Evolutionary conservation across 73 alveolate genomes (phyloP).

Genomic region (Paramecium primaurelia): DNA sequence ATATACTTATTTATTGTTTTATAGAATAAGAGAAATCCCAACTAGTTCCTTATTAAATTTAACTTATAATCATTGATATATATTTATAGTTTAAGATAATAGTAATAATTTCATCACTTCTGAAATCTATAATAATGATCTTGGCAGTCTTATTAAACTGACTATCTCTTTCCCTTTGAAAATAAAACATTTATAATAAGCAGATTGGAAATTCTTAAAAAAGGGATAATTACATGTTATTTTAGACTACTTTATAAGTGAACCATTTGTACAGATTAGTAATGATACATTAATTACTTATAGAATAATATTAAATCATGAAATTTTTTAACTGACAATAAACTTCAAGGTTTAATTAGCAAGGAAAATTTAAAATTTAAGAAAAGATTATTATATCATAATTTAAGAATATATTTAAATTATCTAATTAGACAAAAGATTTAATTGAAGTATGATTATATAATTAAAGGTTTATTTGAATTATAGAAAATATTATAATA

Average conservation of each 20-base stretch:
- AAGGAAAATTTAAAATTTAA: too few species aligned
- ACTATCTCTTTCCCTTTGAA: background rate
- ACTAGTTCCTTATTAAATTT: constrained; percentile 71
- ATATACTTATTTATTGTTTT: constrained; percentile 75
- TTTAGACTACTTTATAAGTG: too few species aligned
- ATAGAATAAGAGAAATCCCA: constrained; percentile 68
- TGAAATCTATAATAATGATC: background rate
- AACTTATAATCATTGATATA: constrained; percentile 43
- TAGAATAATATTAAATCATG: too few species aligned
- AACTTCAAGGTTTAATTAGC: too few species aligned
- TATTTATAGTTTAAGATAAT: background rate
- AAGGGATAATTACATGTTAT: too few species aligned
- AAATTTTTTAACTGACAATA: too few species aligned
- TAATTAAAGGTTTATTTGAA: background rate
- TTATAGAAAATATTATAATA: background rate
- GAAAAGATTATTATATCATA: too few species aligned
- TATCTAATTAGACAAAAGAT: background rate
- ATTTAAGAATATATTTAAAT: too few species aligned
- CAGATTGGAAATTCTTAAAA: background rate
- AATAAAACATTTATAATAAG: background rate
- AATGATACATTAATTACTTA: too few species aligned
- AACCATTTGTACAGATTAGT: too few species aligned
- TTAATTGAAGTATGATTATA: background rate
- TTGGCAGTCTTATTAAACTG: background rate
- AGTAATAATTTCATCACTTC: background rate